Percentiles rank a stretch among this genome's conserved stretches.
Evolutionary conservation across 768 basidiomycete genomes (phyloP).

Genomic region (Kwoniella newhampshirensis): DNA sequence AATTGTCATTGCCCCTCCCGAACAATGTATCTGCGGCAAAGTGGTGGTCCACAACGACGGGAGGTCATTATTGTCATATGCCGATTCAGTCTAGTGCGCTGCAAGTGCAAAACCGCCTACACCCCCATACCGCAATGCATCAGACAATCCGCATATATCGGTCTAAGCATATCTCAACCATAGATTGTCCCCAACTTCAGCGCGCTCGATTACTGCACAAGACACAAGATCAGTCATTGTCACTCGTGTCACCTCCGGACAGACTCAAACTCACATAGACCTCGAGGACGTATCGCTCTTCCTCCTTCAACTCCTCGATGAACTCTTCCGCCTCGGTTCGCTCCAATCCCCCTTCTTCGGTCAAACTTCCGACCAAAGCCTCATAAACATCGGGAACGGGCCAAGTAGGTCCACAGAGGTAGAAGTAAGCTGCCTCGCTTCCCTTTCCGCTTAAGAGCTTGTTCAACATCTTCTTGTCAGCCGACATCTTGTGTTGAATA

Average conservation of each 20-base stretch:
- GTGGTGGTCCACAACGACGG: too few species aligned
- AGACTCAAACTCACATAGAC: slow-evolving; percentile 57
- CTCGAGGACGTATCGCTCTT: slow-evolving; percentile 96
- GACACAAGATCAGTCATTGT: neutral
- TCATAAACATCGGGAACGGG: slow-evolving; percentile 98
- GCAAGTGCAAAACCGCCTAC: too few species aligned
- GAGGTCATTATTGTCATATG: too few species aligned
- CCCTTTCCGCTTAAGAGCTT: slow-evolving; percentile 65
- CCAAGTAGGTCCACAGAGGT: slow-evolving; percentile 97
- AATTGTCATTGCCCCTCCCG: too few species aligned
- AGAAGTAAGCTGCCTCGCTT: slow-evolving; percentile 63
- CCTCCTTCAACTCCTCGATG: slow-evolving; percentile 78
- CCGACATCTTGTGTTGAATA: slow-evolving; percentile 97
- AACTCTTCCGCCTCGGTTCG: slow-evolving; percentile 70
- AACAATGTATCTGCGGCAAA: too few species aligned
- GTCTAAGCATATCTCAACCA: neutral
- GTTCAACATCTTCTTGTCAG: slow-evolving; percentile 76
- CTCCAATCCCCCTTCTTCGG: slow-evolving; percentile 67
- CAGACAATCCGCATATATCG: neutral
- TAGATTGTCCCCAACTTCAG: neutral
- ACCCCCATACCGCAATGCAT: slow-evolving; percentile 3
- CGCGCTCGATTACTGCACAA: neutral
- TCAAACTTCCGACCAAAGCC: slow-evolving; percentile 78
- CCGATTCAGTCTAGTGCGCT: too few species aligned
- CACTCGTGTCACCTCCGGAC: neutral